Conservation (phyloP, 805 yeast species). For the Isabelozyma pseudorhagii region DNA sequence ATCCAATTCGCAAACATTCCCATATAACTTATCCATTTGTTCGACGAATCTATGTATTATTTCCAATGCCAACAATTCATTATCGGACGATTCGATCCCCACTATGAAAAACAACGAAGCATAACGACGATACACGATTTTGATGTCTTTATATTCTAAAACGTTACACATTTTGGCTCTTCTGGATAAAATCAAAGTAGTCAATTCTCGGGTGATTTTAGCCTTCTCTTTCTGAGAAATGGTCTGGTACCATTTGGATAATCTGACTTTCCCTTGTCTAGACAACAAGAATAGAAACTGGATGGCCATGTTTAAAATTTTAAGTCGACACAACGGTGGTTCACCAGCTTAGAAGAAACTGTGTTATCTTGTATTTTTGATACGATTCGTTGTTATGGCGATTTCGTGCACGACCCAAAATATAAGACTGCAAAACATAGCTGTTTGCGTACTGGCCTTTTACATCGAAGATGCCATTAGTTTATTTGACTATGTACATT, state of each 20-base stretch:
- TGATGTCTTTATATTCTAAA: conserved; percentile 78
- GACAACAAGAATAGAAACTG: conserved; percentile 80
- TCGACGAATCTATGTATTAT: conserved; percentile 91
- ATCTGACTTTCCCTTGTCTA: conserved; percentile 91
- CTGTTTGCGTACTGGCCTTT: too few relatives aligned
- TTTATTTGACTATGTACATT: not conserved
- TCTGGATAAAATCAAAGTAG: conserved; percentile 80
- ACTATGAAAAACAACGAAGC: conserved; percentile 90
- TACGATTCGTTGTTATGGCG: not conserved
- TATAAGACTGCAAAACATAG: not conserved
- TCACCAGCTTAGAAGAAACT: not conserved
- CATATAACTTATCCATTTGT: conserved; percentile 93
- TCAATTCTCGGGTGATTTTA: conserved; percentile 78
- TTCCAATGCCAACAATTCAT: conserved; percentile 83
- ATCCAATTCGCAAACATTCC: conserved; percentile 94
- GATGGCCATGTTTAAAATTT: conserved; percentile 53
- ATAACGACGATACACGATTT: conserved; percentile 86
- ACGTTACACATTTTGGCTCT: conserved; percentile 95
- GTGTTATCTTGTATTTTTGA: not conserved
- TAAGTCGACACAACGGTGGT: not conserved
- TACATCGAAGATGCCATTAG: too few relatives aligned
- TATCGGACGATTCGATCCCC: conserved; percentile 79
- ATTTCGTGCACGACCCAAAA: not conserved
- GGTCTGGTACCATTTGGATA: conserved; percentile 90
- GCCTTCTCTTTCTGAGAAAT: conserved; percentile 81